phyloP scores from a whole-genome alignment of 768 basidiomycete species.

The Naematelia encephala region DNA sequence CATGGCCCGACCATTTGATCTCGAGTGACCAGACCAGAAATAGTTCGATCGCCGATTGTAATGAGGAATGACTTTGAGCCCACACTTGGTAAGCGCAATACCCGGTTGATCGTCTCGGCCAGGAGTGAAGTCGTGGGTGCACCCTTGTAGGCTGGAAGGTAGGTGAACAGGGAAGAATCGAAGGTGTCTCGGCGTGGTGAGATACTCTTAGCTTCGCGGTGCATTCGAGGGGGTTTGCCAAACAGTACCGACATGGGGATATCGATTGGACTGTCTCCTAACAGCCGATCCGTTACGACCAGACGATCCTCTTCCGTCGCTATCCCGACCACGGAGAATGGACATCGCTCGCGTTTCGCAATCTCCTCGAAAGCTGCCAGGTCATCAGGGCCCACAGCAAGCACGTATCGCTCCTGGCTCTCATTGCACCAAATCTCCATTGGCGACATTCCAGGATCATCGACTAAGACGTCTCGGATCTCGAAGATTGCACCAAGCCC shows the following conservation, averaged over 20 bases:
- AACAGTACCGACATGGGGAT: slow-evolving; percentile 94
- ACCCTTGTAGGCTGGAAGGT: slow-evolving; percentile 54
- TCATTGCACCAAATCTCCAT: slow-evolving; percentile 99
- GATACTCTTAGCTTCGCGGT: slow-evolving; percentile 63
- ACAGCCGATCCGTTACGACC: slow-evolving; percentile 81
- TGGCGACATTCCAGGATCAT: slow-evolving; percentile 89
- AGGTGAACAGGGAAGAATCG: slow-evolving; percentile 66
- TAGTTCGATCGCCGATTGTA: slow-evolving; percentile 91
- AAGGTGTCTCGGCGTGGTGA: slow-evolving; percentile 57
- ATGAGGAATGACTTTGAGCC: slow-evolving; percentile 96
- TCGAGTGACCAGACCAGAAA: slow-evolving; percentile 88
- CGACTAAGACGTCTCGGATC: slow-evolving; percentile 86
- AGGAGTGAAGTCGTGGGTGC: slow-evolving; percentile 55
- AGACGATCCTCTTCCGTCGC: slow-evolving; percentile 79
- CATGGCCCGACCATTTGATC: slow-evolving; percentile 99
- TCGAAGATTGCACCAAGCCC: slow-evolving; percentile 87
- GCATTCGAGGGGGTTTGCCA: slow-evolving; percentile 92
- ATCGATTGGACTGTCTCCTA: slow-evolving; percentile 73
- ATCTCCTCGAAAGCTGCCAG: slow-evolving; percentile 65
- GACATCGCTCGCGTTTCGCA: slow-evolving; percentile 84
- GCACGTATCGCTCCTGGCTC: slow-evolving; percentile 93
- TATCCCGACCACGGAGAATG: slow-evolving; percentile 83
- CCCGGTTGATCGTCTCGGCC: slow-evolving; percentile 66
- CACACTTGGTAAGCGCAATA: slow-evolving; percentile 86
- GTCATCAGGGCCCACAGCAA: slow-evolving; percentile 72